Evolutionary conservation across 1,284 basidiomycete species (phyloP).

Genomic region (Vanrija pseudolonga): DNA sequence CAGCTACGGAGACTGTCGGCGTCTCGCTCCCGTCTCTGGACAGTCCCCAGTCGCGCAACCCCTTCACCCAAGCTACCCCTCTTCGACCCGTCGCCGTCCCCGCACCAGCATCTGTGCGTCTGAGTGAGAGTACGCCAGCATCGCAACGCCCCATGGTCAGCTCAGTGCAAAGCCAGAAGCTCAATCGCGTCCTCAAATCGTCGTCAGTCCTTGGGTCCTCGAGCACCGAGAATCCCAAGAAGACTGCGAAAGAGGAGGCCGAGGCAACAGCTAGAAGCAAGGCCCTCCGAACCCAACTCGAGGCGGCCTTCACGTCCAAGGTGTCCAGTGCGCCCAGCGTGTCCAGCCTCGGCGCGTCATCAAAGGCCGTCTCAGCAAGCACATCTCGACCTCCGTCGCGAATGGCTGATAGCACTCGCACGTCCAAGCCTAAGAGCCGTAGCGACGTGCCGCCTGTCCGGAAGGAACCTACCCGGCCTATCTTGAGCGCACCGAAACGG

Average conservation of each 20-base stretch:
- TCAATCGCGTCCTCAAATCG: neutral
- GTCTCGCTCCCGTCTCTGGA: conserved; percentile 5
- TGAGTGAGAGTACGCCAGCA: neutral
- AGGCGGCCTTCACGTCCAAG: conserved; percentile 18
- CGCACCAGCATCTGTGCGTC: neutral
- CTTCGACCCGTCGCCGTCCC: neutral
- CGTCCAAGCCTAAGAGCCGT: no score
- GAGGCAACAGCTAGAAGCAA: conserved; percentile 13
- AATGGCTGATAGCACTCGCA: no score
- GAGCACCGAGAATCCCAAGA: no score
- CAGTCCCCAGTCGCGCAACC: neutral
- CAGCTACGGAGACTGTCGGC: neutral
- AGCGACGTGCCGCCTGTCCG: no score
- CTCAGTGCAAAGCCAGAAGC: neutral
- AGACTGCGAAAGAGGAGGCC: no score
- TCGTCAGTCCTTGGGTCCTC: neutral
- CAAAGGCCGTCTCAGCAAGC: no score
- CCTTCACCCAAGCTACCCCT: no score
- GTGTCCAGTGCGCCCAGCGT: conserved; percentile 8
- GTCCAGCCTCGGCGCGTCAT: conserved; percentile 2
- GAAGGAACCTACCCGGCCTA: no score
- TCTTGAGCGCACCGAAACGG: no score
- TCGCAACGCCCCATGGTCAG: neutral
- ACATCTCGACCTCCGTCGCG: no score
- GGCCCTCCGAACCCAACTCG: conserved; percentile 27